These are phyloP conservation scores for Malania oleifera DNA, from an alignment of 164 flowering plant genomes.

Conservation along the genomic window DNA sequence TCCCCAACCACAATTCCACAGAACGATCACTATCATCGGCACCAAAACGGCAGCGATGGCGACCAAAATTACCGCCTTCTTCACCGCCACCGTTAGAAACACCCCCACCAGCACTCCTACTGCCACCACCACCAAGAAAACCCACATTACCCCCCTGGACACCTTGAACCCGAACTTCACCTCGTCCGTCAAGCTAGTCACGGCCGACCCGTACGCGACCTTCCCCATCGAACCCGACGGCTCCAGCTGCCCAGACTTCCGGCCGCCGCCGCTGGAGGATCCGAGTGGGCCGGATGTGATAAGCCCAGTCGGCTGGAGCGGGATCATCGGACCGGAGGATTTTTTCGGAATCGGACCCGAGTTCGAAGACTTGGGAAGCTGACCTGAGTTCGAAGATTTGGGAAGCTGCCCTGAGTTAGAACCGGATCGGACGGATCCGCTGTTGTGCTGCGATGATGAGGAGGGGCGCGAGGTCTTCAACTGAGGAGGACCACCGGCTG, in stretches of 20 bases:
- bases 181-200: constrained; percentile 58
- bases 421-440: constrained; percentile 72
- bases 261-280: constrained; percentile 20
- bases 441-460: constrained; percentile 56
- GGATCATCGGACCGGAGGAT: constrained; percentile 16
- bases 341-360: constrained; percentile 31
- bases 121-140: constrained; percentile 43
- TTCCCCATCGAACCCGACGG: constrained; percentile 30
- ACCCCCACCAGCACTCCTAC: constrained; percentile 71
- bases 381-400: constrained; percentile 33
- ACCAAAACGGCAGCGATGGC: constrained; percentile 49
- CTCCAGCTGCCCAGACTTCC: constrained; percentile 28
- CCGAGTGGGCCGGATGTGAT: constrained; percentile 41
- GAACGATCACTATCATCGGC: constrained; percentile 27
- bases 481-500: constrained; percentile 23
- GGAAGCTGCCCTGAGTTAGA: constrained; percentile 34
- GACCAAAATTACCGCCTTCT: constrained; percentile 59
- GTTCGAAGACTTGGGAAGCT: constrained; percentile 15
- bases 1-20: constrained; percentile 68
- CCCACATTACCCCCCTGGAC: constrained; percentile 69
- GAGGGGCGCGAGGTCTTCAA: constrained; percentile 38
- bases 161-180: constrained; percentile 54
- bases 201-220: constrained; percentile 60
- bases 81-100: constrained; percentile 77
- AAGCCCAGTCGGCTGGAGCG: constrained; percentile 33